Evolutionary conservation across 306 rosid genomes (phyloP).

Genomic region (Cicer chorassanicum): DNA sequence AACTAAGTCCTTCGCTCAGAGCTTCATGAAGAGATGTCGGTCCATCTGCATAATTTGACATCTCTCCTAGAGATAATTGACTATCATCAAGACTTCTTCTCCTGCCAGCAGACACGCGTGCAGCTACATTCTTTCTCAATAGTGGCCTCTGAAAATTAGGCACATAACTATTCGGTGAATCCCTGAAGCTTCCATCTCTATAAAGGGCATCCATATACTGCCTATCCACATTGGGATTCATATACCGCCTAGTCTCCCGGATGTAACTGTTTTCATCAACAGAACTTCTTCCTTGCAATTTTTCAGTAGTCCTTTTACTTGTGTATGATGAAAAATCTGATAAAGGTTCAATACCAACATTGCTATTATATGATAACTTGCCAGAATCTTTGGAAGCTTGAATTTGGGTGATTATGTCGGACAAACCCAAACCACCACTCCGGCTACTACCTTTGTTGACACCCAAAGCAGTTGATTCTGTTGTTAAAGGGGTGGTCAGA

Average conservation of each 20-base stretch:
- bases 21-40: slow-evolving; percentile 90
- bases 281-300: slow-evolving; percentile 68
- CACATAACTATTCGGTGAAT: slow-evolving; percentile 68
- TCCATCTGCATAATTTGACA: slow-evolving; percentile 75
- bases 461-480: slow-evolving; percentile 68
- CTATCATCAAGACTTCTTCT: slow-evolving; percentile 96
- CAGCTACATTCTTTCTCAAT: slow-evolving; percentile 77
- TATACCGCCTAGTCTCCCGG: slow-evolving; percentile 72
- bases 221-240: slow-evolving; percentile 66
- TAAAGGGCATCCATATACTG: slow-evolving; percentile 67
- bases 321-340: slow-evolving; percentile 66
- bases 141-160: slow-evolving; percentile 99
- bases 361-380: slow-evolving; percentile 59
- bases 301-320: slow-evolving; percentile 66
- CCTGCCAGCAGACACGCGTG: slow-evolving; percentile 76
- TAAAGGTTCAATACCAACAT: slow-evolving; percentile 59
- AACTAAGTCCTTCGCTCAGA: slow-evolving; percentile 85
- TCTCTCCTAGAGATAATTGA: slow-evolving; percentile 75
- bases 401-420: slow-evolving; percentile 93
- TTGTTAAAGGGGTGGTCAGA: slow-evolving; percentile 58
- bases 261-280: slow-evolving; percentile 62
- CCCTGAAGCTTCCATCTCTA: slow-evolving; percentile 80
- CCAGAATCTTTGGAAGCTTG: slow-evolving; percentile 93
- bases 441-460: slow-evolving; percentile 70
- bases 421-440: slow-evolving; percentile 86